phyloP scores from a whole-genome alignment of 768 basidiomycete genomes.

The Trametes gibbosa region DNA sequence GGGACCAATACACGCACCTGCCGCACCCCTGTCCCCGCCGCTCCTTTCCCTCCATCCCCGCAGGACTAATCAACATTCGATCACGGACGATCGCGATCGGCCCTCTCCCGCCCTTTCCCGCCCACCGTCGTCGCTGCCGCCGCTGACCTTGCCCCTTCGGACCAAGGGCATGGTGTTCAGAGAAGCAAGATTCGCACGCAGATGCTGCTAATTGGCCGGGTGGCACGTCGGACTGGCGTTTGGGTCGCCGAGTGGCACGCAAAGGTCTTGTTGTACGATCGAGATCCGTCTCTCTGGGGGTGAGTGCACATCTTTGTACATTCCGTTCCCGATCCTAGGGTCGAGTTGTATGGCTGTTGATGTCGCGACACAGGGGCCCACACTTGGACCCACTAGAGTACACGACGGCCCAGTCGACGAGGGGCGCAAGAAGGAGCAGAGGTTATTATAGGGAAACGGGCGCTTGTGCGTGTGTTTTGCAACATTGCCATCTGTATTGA shows the following conservation, averaged over 20 bases:
- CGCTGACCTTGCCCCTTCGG: not conserved
- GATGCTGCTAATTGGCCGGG: not conserved
- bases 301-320: not conserved
- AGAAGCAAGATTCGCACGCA: not conserved
- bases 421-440: no score
- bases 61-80: not conserved
- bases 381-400: no score
- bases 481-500: no score
- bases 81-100: not conserved
- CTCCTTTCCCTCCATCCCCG: not conserved
- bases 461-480: no score
- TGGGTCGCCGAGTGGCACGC: not conserved
- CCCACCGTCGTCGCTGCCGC: no score
- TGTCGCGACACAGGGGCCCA: no score
- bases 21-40: no score
- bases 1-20: no score
- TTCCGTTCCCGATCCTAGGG: not conserved
- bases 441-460: no score
- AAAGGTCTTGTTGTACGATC: not conserved
- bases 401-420: no score
- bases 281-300: not conserved
- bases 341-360: not conserved
- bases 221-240: not conserved
- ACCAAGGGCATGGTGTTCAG: not conserved
- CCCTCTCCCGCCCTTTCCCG: no score